Percentiles rank a stretch among this genome's conserved stretches.
Evolutionary conservation across 1,284 basidiomycete species (phyloP).

Genomic region (Chondrostereum purpureum): DNA sequence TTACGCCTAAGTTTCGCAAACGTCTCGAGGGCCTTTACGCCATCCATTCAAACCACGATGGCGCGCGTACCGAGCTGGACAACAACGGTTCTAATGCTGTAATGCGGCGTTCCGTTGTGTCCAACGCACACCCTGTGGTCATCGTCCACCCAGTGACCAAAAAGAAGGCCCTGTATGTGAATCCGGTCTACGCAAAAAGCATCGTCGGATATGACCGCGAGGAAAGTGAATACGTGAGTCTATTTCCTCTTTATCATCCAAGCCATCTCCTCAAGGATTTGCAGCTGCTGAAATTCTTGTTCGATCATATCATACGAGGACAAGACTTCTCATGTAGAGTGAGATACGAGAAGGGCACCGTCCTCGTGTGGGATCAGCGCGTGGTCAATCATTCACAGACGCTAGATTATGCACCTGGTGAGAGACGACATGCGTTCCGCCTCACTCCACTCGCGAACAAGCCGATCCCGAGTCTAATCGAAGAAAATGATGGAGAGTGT

Average conservation of each 20-base stretch:
- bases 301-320: slow-evolving; percentile 44
- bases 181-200: slow-evolving; percentile 5
- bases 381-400: slow-evolving; percentile 7
- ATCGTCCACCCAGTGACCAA: slow-evolving; percentile 8
- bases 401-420: slow-evolving; percentile 3
- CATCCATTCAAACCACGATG: slow-evolving; percentile 6
- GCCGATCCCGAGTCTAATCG: slow-evolving; percentile 8
- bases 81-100: slow-evolving; percentile 2
- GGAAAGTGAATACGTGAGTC: slow-evolving; percentile 6
- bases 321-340: slow-evolving; percentile 41
- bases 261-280: not conserved
- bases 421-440: slow-evolving; percentile 7
- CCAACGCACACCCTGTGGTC: slow-evolving; percentile 9
- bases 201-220: slow-evolving; percentile 8
- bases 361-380: slow-evolving; percentile 35
- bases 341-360: slow-evolving; percentile 36
- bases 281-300: slow-evolving; percentile 37
- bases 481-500: slow-evolving; percentile 5
- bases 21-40: slow-evolving; percentile 8
- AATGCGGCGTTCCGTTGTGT: slow-evolving; percentile 1
- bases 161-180: slow-evolving; percentile 10
- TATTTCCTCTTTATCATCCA: not conserved
- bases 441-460: slow-evolving; percentile 7
- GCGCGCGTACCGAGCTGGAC: slow-evolving; percentile 1
- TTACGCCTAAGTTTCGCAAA: slow-evolving; percentile 11